Conservation (phyloP, 495 filamentous ascomycete species). For the Aspergillus wentii region DNA sequence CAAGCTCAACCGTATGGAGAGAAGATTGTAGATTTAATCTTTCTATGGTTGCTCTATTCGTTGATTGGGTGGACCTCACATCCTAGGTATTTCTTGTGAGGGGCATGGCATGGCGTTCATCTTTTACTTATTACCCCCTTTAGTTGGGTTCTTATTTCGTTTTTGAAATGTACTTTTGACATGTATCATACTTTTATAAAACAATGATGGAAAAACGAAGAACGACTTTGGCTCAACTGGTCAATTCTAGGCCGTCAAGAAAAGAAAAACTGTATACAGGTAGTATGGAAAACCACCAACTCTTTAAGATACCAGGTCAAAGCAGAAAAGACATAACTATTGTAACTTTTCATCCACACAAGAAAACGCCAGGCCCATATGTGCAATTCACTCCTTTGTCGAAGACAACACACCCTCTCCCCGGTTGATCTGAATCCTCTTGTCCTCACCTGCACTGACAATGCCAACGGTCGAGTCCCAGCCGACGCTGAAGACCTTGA, state of each 20-base stretch:
- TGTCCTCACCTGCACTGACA: conserved; percentile 88
- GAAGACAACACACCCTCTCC: conserved; percentile 47
- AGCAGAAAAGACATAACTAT: no score
- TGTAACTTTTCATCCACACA: conserved; percentile 36
- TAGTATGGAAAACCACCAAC: not conserved
- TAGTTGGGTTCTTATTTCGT: conserved; percentile 12
- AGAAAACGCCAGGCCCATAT: conserved; percentile 32
- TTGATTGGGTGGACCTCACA: conserved; percentile 19
- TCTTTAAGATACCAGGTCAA: no score
- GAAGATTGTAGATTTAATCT: conserved; percentile 43
- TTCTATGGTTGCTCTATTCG: conserved; percentile 7
- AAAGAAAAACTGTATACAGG: no score
- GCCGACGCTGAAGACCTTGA: conserved; percentile 84
- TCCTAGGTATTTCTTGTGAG: conserved; percentile 17
- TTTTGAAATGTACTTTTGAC: conserved; percentile 31
- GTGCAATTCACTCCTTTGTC: conserved; percentile 24
- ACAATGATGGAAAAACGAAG: no score
- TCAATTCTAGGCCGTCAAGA: no score
- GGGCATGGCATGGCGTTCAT: conserved; percentile 40
- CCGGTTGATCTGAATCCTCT: conserved; percentile 83
- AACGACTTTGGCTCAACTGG: no score
- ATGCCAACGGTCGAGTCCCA: conserved; percentile 87
- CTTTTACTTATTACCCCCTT: conserved; percentile 24
- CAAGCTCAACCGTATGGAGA: conserved; percentile 75
- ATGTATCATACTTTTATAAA: no score